These are phyloP conservation scores for Microdochium trichocladiopsis DNA, from an alignment of 2,329 filamentous ascomycete genomes.

Conservation along the genomic window DNA sequence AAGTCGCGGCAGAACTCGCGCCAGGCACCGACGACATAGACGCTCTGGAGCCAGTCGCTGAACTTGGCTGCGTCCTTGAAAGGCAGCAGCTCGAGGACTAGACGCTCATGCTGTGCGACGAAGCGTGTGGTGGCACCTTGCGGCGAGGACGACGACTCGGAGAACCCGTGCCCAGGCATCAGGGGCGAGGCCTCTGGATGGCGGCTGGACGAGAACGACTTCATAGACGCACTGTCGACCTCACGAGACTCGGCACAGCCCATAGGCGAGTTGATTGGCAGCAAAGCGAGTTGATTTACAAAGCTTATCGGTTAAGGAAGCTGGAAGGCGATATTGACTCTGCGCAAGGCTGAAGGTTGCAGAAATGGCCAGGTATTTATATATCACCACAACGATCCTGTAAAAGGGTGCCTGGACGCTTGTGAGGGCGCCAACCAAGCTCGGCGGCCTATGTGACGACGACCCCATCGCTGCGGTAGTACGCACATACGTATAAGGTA, in stretches of 20 bases:
- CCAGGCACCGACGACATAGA: conserved; percentile 25
- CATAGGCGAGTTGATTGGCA: not conserved
- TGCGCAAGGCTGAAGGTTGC: no score
- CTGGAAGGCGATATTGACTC: not conserved
- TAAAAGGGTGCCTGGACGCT: no score
- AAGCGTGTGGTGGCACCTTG: conserved; percentile 8
- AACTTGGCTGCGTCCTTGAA: conserved; percentile 24
- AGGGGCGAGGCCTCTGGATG: conserved; percentile 1
- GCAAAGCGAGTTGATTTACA: not conserved
- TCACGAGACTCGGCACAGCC: not conserved
- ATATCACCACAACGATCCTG: no score
- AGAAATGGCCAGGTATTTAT: no score
- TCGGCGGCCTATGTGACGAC: no score
- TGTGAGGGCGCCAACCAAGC: no score
- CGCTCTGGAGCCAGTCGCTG: conserved; percentile 24
- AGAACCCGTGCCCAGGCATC: conserved; percentile 3
- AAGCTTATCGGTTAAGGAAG: not conserved
- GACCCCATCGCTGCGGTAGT: no score
- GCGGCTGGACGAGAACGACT: not conserved
- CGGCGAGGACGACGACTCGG: not conserved
- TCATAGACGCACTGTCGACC: not conserved
- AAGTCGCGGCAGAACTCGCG: conserved; percentile 27
- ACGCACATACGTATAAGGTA: no score
- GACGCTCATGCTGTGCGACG: conserved; percentile 25
- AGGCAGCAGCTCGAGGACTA: conserved; percentile 30